Base-by-base conservation (phyloP, 257 asterid species). In the Primulina eburnea region DNA sequence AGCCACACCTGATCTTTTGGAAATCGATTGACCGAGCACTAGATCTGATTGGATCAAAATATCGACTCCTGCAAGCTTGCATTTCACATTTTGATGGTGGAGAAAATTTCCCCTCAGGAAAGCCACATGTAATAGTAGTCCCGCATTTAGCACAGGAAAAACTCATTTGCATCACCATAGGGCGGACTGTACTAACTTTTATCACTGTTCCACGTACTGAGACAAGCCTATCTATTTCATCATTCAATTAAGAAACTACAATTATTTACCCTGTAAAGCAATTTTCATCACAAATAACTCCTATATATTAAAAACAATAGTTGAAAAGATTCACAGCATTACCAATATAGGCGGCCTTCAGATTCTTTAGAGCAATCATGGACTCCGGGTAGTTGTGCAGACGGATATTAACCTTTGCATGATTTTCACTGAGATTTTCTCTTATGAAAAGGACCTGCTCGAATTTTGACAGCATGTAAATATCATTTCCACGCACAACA, bases 341-440 rank as follows among this genome's bases (percentile, higher is more conserved):
- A 92, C 97, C 97, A 70, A 93, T 93, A 81, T 90, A 93, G 78
- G 99, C 97, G 67, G 99, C 99, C 89, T 93, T 93, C 60, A 93
- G 92, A 79, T 90, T 89, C 90, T 90, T 93, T 82, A 93, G 72
- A 69, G 96, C 97, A 77, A 90, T 85, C 92, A 85, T 69, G 20
- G 96, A 90, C 74, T 87, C 90, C 38, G 88, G 94, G 74, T 89
- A 81, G 76, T 85, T 93, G 80, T 87, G 86, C 73, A 93, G 81
- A 57, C 96, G 97, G 65, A 93, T 75, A 67, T 82, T 86, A 72
- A 93, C 75, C 86, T 83, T 90, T 73, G 69, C 74, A 73, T 64
- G 60, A 21, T 77, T 86, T 74, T 81, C 92, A 77, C 58, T 47
- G 38, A 26, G 63, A 38, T 76, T 77, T 73, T 70, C 79, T 78